Evolutionary conservation across 495 filamentous ascomycete species (phyloP).

Genomic region (Aspergillus cristatus): DNA sequence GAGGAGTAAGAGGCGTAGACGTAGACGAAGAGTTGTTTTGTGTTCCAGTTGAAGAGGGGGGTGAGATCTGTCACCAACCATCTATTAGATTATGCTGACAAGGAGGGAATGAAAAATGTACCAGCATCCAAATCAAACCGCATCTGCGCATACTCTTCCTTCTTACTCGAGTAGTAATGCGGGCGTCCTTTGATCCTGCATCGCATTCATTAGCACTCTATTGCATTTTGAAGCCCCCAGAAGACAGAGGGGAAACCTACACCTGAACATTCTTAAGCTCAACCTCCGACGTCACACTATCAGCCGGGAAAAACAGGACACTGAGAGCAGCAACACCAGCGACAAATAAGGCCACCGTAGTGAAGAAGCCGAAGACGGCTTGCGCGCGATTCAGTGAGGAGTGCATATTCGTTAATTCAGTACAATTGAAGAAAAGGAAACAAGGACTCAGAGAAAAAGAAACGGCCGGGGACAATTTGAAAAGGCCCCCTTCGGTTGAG

Average conservation of each 20-base stretch:
- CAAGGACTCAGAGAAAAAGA: no score
- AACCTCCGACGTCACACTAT: constrained; percentile 55
- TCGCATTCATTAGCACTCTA: constrained; percentile 1
- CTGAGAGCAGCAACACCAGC: constrained; percentile 70
- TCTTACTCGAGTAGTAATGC: constrained; percentile 86
- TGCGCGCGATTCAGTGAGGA: constrained; percentile 74
- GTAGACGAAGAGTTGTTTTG: constrained; percentile 97
- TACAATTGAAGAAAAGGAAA: no score
- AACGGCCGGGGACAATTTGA: no score
- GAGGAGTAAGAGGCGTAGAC: constrained; percentile 80
- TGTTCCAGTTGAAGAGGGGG: constrained; percentile 98
- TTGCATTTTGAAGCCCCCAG: not conserved
- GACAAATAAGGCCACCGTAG: constrained; percentile 78
- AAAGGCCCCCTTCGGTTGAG: no score
- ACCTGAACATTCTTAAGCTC: constrained; percentile 74
- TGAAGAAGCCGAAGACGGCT: constrained; percentile 97
- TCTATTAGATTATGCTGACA: no score
- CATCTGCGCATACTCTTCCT: constrained; percentile 90
- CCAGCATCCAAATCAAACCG: constrained; percentile 81
- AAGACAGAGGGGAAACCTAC: constrained; percentile 40
- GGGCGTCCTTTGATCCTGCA: constrained; percentile 73
- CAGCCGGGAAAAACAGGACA: constrained; percentile 57
- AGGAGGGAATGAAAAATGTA: no score
- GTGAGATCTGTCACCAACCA: constrained; percentile 71
- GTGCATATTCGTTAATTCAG: constrained; percentile 55